phyloP scores from a whole-genome alignment of 176 grass and related monocot species.

The Chrysopogon serrulatus region DNA sequence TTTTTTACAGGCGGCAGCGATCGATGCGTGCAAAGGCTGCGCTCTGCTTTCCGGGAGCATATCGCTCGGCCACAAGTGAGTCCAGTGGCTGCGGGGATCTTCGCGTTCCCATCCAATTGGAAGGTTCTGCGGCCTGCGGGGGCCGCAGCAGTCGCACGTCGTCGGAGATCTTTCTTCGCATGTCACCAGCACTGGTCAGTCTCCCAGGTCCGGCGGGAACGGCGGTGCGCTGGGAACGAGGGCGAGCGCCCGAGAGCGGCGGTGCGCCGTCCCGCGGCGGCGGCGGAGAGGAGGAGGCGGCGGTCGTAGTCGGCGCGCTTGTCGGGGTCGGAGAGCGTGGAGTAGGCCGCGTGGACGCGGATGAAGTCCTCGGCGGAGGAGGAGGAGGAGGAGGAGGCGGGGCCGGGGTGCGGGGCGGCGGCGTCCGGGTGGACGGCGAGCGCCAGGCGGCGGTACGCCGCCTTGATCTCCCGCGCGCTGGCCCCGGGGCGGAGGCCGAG shows the following conservation, averaged over 20 bases:
- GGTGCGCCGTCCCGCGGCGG: neutral
- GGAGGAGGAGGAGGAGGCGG: no score
- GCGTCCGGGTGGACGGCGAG: conserved; percentile 56
- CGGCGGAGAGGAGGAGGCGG: conserved; percentile 22
- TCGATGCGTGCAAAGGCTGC: neutral
- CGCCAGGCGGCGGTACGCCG: conserved; percentile 53
- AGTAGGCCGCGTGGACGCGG: conserved; percentile 63
- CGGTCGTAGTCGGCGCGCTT: conserved; percentile 66
- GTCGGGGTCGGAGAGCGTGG: conserved; percentile 51
- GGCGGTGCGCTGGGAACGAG: conserved; percentile 25
- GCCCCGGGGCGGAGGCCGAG: conserved; percentile 48
- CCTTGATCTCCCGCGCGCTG: conserved; percentile 55
- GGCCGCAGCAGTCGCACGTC: neutral
- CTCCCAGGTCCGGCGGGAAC: conserved; percentile 56
- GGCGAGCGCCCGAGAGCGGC: conserved; percentile 25
- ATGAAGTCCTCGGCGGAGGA: conserved; percentile 56
- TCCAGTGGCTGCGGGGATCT: conserved; percentile 1
- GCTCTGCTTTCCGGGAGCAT: conserved; percentile 19
- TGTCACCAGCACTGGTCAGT: conserved; percentile 73
- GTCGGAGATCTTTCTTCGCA: neutral
- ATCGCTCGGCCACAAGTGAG: neutral
- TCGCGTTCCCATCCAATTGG: neutral
- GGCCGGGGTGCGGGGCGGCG: neutral
- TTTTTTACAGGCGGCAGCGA: conserved; percentile 8
- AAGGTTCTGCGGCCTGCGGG: neutral